A percentile compares a stretch with the other conserved stretches of the same genome.
Conservation (phyloP, 2,329 filamentous ascomycete species). For the Bimuria novae-zelandiae region DNA sequence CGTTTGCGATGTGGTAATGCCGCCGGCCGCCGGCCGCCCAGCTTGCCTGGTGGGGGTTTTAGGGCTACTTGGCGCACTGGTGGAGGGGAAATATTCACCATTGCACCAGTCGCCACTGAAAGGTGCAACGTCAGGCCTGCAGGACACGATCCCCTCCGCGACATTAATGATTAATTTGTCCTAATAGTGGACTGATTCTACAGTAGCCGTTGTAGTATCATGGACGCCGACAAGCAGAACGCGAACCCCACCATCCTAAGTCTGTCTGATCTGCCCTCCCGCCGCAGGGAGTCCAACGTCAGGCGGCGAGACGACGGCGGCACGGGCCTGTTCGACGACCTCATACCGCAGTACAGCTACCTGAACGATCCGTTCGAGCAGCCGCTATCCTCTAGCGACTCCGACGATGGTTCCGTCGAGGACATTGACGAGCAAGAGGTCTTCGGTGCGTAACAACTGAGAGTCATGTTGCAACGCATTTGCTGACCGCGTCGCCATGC, state of each 20-base stretch:
- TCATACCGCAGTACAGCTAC: slow-evolving; percentile 56
- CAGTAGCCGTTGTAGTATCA: too few relatives aligned
- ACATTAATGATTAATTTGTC: too few relatives aligned
- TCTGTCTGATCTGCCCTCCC: slow-evolving; percentile 83
- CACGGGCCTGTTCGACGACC: slow-evolving; percentile 59
- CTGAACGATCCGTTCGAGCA: slow-evolving; percentile 55
- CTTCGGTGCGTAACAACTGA: slow-evolving; percentile 64
- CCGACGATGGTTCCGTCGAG: slow-evolving; percentile 68
- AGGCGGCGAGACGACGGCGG: slow-evolving; percentile 53
- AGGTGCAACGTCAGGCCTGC: too few relatives aligned
- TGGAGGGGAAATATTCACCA: not conserved
- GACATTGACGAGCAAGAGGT: slow-evolving; percentile 97
- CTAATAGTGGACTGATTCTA: too few relatives aligned
- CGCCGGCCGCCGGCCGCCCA: not conserved
- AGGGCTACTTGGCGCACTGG: too few relatives aligned
- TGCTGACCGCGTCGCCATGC: slow-evolving; percentile 29
- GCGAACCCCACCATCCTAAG: slow-evolving; percentile 93
- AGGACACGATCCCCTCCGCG: not conserved
- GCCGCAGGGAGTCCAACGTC: slow-evolving; percentile 56
- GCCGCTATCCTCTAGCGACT: slow-evolving; percentile 43
- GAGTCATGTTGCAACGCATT: not conserved
- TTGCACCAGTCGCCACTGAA: not conserved
- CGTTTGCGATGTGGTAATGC: not conserved
- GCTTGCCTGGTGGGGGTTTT: too few relatives aligned
- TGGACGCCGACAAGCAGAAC: slow-evolving; percentile 64